Conservation (phyloP, 495 filamentous ascomycete genomes). For the Apiosordaria backusii region DNA sequence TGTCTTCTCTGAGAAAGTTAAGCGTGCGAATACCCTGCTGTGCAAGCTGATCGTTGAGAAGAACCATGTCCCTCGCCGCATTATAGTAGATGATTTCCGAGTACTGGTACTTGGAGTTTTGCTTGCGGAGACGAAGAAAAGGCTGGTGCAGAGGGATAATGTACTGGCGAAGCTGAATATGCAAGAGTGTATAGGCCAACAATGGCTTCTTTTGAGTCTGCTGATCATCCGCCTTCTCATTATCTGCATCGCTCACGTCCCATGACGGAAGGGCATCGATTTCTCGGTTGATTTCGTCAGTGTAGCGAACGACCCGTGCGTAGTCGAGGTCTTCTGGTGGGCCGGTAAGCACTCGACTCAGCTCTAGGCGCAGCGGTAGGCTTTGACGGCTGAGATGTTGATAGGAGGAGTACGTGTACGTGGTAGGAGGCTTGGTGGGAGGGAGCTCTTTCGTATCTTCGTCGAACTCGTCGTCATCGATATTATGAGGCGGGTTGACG, state of each 20-base stretch:
- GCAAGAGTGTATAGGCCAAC: slow-evolving; percentile 40
- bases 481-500: slow-evolving; percentile 38
- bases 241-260: slow-evolving; percentile 27
- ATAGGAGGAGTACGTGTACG: slow-evolving; percentile 43
- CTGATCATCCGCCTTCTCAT: not conserved
- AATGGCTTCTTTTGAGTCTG: slow-evolving; percentile 31
- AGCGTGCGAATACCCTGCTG: slow-evolving; percentile 41
- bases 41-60: slow-evolving; percentile 40
- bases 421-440: slow-evolving; percentile 28
- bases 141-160: slow-evolving; percentile 46
- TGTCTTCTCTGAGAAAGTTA: slow-evolving; percentile 40
- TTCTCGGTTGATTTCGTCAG: slow-evolving; percentile 42
- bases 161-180: slow-evolving; percentile 43
- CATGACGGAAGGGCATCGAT: slow-evolving; percentile 44
- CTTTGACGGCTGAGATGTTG: slow-evolving; percentile 41
- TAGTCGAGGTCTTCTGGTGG: slow-evolving; percentile 37
- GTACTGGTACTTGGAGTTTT: slow-evolving; percentile 43
- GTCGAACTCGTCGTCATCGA: slow-evolving; percentile 45
- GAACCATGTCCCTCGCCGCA: slow-evolving; percentile 44
- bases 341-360: slow-evolving; percentile 37
- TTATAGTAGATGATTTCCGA: slow-evolving; percentile 48
- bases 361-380: slow-evolving; percentile 39
- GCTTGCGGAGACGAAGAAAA: slow-evolving; percentile 39
- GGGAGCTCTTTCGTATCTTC: slow-evolving; percentile 40
- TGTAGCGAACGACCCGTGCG: slow-evolving; percentile 44